A percentile compares a stretch with the other conserved stretches of the same genome.
phyloP scores from a whole-genome alignment of 1,284 basidiomycete genomes.

The Apiotrichum siamense region DNA sequence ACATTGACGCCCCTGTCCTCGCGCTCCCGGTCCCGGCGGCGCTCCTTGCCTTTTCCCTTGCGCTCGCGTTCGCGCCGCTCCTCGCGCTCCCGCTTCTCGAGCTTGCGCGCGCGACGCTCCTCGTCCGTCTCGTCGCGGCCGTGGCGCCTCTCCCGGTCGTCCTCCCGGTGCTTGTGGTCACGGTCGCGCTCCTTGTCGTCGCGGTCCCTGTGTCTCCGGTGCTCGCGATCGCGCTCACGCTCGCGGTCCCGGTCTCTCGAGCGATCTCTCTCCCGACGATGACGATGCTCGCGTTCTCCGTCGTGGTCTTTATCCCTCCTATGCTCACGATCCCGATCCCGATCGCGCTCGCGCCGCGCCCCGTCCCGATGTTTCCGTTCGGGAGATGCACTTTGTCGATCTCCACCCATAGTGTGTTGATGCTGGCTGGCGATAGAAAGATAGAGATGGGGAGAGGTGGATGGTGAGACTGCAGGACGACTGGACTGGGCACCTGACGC shows the following conservation, averaged over 20 bases:
- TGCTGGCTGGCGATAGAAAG: no score
- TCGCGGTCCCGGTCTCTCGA: background rate
- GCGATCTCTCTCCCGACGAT: background rate
- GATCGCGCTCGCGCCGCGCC: background rate
- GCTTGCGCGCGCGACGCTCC: constrained; percentile 17
- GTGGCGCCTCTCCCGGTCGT: constrained; percentile 3
- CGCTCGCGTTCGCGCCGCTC: constrained; percentile 18
- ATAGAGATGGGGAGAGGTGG: no score
- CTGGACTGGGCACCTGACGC: no score
- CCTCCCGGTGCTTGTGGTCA: constrained; percentile 2
- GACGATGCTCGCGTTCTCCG: background rate
- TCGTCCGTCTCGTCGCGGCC: constrained; percentile 10
- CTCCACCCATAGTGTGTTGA: no score
- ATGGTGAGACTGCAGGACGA: no score
- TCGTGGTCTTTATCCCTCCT: background rate
- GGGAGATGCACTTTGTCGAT: no score
- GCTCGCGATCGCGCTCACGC: background rate
- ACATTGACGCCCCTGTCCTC: constrained; percentile 46
- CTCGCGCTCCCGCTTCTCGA: constrained; percentile 13
- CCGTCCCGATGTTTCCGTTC: no score
- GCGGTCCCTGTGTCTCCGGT: background rate
- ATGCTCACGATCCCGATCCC: no score
- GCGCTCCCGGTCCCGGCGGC: constrained; percentile 45
- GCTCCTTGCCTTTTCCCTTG: no score
- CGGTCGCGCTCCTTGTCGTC: constrained; percentile 4